Evolutionary conservation across 495 filamentous ascomycete genomes (phyloP).

Genomic region (Aspergillus panamensis): DNA sequence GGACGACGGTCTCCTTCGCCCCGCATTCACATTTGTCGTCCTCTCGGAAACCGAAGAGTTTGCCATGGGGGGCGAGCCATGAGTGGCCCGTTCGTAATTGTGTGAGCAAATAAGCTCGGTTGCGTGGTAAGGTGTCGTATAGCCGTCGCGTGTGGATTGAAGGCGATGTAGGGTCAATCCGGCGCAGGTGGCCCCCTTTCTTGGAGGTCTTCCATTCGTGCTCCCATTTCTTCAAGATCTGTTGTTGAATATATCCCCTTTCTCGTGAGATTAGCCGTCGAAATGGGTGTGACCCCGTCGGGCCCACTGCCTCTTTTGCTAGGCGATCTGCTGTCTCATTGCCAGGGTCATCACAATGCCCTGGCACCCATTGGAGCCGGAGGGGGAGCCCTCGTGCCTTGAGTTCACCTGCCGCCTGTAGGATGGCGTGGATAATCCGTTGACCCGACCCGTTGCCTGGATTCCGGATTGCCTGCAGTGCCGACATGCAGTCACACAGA

Average conservation of each 20-base stretch:
- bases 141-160: constrained; percentile 9
- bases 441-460: constrained; percentile 14
- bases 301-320: constrained; percentile 12
- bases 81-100: constrained; percentile 19
- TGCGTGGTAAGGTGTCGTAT: too few relatives aligned
- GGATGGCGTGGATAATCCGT: constrained; percentile 14
- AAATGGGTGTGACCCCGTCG: constrained; percentile 9
- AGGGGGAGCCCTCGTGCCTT: constrained; percentile 12
- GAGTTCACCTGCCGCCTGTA: too few relatives aligned
- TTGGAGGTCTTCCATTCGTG: constrained; percentile 16
- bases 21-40: constrained; percentile 16
- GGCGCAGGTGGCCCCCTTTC: constrained; percentile 15
- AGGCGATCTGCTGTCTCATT: constrained; percentile 13
- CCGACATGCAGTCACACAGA: constrained; percentile 19
- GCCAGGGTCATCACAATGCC: constrained; percentile 10
- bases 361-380: constrained; percentile 16
- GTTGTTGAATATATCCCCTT: constrained; percentile 8
- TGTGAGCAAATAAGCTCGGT: constrained; percentile 17
- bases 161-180: constrained; percentile 18
- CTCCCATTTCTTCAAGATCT: constrained; percentile 16
- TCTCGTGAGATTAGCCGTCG: constrained; percentile 14
- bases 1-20: constrained; percentile 1
- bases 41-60: constrained; percentile 12
- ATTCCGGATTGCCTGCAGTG: constrained; percentile 16
- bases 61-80: constrained; percentile 15